Evolutionary conservation across 106 monocot genomes (phyloP), one percentile per base, ranked within the genome.

Genomic region (Phalaenopsis aphrodite): DNA sequence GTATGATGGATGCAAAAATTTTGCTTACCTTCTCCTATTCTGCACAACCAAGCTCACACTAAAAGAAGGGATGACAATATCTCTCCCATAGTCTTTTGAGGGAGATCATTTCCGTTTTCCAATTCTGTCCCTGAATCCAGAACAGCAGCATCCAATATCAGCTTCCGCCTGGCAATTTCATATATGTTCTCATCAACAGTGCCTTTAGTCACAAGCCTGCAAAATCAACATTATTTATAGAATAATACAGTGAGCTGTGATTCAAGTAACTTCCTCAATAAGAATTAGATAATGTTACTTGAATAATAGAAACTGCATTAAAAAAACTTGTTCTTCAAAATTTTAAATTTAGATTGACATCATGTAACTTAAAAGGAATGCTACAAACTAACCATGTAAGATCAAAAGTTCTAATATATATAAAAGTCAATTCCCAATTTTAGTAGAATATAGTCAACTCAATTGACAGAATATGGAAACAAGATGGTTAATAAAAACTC

Each of bases 81-180:
- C 83, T 97, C 94, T 56, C 94, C 97, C 94, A 97, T 97, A 15
- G 94, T 97, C 82, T 85, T 92, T 87, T 97, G 94, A 3, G 94
- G 88, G 36, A 94, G 82, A 81, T 92, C 94, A 61, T 81, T 81
- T 18, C 78, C 80, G 80, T 94, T 77, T 58, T 87, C 82, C 24
- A 87, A 36, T 42, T 81, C 89, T 42, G 82, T 67, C 76, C 91
- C 86, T 47, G 90, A 86, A 56, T 95, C 85, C 9, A 97, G 90
- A 38, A 97, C 89, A 55, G 94, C 97, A 67, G 97, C 97, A 90
- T 97, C 97, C 65, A 97, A 68, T 21, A 97, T 83, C 77, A 97
- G 87, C 82, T 97, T 97, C 78, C 97, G 41, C 79, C 88, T 90
- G 11, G 97, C 97, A 83, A 96, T 96, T 83, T 91, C 96, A 83